Percentiles rank a stretch among this genome's conserved stretches.
These are phyloP conservation scores for Axilococcus clingmanii DNA, from an alignment of 139 green algal genomes.

Conservation along the genomic window DNA sequence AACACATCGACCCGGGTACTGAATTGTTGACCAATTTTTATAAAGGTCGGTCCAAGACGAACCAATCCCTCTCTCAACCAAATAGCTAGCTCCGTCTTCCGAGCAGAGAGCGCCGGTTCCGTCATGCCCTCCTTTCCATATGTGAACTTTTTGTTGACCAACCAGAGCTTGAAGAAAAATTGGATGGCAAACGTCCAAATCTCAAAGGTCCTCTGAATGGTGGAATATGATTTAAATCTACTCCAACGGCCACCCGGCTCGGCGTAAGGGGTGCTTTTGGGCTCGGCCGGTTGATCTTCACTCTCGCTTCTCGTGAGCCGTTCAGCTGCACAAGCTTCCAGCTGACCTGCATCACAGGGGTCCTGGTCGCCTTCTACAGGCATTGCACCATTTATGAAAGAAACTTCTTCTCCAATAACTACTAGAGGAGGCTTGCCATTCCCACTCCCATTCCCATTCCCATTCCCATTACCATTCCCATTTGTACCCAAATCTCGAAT, in stretches of 20 bases:
- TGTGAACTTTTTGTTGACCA: constrained; percentile 45
- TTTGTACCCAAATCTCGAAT: not conserved
- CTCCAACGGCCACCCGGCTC: constrained; percentile 57
- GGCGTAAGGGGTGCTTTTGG: constrained; percentile 50
- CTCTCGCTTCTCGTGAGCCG: too few relatives aligned
- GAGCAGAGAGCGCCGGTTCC: constrained; percentile 10
- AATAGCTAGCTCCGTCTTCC: constrained; percentile 42
- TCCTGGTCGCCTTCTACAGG: constrained; percentile 25
- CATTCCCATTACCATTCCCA: constrained; percentile 9
- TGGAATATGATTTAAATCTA: constrained; percentile 57
- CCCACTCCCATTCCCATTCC: constrained; percentile 20
- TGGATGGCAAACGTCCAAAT: constrained; percentile 91
- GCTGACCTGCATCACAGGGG: too few relatives aligned
- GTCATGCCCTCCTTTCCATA: constrained; percentile 71
- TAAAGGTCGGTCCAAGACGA: constrained; percentile 76
- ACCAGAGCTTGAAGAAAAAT: constrained; percentile 68
- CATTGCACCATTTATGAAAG: too few relatives aligned
- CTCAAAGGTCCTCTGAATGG: constrained; percentile 68
- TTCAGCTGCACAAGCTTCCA: constrained; percentile 38
- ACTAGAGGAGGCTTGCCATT: not conserved
- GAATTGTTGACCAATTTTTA: constrained; percentile 73
- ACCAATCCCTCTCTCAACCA: constrained; percentile 92
- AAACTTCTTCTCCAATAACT: constrained; percentile 11
- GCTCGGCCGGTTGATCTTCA: constrained; percentile 4
- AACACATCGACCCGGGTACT: constrained; percentile 70